Percentiles rank a stretch among this genome's conserved stretches.
Evolutionary conservation across 2,329 filamentous ascomycete genomes (phyloP).

Genomic region (Calonectria naviculata): DNA sequence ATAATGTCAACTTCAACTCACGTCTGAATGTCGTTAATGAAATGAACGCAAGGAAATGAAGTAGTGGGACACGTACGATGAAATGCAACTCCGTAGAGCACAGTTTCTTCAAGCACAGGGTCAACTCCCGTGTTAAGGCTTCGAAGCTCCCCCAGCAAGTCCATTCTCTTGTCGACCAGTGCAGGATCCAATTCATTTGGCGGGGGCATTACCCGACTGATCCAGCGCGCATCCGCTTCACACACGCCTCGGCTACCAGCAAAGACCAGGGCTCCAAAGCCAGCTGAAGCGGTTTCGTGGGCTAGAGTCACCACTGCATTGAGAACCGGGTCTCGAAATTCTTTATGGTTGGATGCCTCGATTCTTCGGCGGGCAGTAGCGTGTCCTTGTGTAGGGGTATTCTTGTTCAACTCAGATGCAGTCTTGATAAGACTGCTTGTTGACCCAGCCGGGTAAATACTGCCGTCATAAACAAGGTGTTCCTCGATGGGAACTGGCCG

Average conservation of each 20-base stretch:
- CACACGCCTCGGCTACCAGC: slow-evolving; percentile 76
- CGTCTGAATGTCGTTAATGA: slow-evolving; percentile 47
- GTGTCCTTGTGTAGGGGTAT: slow-evolving; percentile 47
- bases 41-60: not conserved
- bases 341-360: slow-evolving; percentile 66
- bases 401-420: slow-evolving; percentile 60
- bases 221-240: slow-evolving; percentile 74
- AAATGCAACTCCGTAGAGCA: slow-evolving; percentile 77
- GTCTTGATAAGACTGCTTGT: slow-evolving; percentile 69
- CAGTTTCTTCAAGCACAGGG: slow-evolving; percentile 70
- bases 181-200: slow-evolving; percentile 56
- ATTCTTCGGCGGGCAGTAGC: slow-evolving; percentile 60
- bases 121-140: slow-evolving; percentile 76
- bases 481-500: slow-evolving; percentile 81
- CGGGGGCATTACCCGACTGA: slow-evolving; percentile 73
- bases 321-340: slow-evolving; percentile 72
- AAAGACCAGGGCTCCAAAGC: slow-evolving; percentile 79
- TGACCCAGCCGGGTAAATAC: slow-evolving; percentile 69
- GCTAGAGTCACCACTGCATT: slow-evolving; percentile 79
- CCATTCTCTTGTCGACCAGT: slow-evolving; percentile 68
- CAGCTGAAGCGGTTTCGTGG: slow-evolving; percentile 74
- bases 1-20: slow-evolving; percentile 32
- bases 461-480: slow-evolving; percentile 77
- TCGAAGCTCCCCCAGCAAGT: slow-evolving; percentile 74
- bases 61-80: slow-evolving; percentile 62